Evolutionary conservation across 2,329 filamentous ascomycete genomes (phyloP), one percentile per base, ranked within the genome.

Genomic region (Mycosphaerella sp.): DNA sequence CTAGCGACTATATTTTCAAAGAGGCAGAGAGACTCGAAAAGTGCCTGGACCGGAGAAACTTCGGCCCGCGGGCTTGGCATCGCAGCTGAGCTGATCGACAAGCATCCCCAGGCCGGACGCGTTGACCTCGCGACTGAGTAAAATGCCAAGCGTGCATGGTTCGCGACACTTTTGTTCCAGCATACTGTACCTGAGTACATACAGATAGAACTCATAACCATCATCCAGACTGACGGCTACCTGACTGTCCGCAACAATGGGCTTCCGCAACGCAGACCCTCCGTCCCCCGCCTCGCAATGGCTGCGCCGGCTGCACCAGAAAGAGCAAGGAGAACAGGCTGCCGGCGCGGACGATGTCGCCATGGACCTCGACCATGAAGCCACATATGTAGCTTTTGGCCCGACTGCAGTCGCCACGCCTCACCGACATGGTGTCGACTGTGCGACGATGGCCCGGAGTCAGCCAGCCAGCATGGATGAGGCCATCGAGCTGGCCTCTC

Each of bases 401-500:
- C 36, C 45, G 4, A 41, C 34, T 6, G 34, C 45, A 1, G 27
- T 41, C 6, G 32, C 41, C 35, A 34, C 37, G 21, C 37, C 45
- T 37, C 36, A 46, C 27, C 39, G 36, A 10, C 30, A 46, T n/a
- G 43, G 37, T 18, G 37, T 41, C 14, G 49, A 46, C 27, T 48
- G 45, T 17, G 49, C 42, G 2, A 47, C 12, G 14, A 4, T 39
- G 32, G 25, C 42, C 17, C 49, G n/a, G 9, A 10, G 12, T 3
- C 17, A 46, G n/a, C 18, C 43, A 5, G 17, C 30, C 3, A 34
- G 37, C 37, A 44, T 44, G 12, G 44, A 53, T n/a, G 28, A 39
- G 9, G 51, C 51, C 13, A 53, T 53, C n/a, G 45, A 53, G 12
- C 39, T 36, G 25, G 45, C 51, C 14, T 49, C 51, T 4, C 45